phyloP scores from a whole-genome alignment of 2,329 filamentous ascomycete genomes.

The Penicillium digitatum region DNA sequence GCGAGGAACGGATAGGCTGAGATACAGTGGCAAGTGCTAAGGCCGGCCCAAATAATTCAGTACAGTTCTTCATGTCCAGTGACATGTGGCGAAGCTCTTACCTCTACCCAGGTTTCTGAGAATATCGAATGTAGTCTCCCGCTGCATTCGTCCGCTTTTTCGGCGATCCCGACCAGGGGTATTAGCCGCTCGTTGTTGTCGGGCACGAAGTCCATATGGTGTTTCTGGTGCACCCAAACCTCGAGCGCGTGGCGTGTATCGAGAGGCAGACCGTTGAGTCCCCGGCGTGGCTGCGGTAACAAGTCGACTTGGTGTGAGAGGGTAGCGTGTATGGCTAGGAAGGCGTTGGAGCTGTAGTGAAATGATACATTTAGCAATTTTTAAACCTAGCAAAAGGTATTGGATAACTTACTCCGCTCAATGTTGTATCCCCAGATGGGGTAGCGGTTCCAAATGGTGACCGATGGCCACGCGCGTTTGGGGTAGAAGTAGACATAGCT shows the following conservation, averaged over 20 bases:
- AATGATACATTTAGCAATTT: not conserved
- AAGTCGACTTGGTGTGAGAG: slow-evolving; percentile 37
- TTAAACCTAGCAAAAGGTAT: not conserved
- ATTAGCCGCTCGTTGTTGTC: slow-evolving; percentile 52
- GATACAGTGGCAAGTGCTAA: slow-evolving; percentile 50
- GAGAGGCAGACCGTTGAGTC: slow-evolving; percentile 31
- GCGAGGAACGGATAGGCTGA: slow-evolving; percentile 47
- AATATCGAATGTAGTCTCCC: slow-evolving; percentile 55
- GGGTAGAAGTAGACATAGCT: slow-evolving; percentile 28
- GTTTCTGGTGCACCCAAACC: slow-evolving; percentile 47
- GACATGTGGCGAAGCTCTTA: slow-evolving; percentile 19
- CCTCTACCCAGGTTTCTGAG: slow-evolving; percentile 52
- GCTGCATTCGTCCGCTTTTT: slow-evolving; percentile 48
- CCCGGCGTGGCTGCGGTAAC: slow-evolving; percentile 31
- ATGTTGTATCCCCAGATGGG: slow-evolving; percentile 28
- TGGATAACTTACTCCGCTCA: slow-evolving; percentile 23
- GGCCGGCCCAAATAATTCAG: not conserved
- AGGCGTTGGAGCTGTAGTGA: slow-evolving; percentile 33
- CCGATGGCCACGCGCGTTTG: slow-evolving; percentile 28
- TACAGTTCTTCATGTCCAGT: not conserved
- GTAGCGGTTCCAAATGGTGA: slow-evolving; percentile 24
- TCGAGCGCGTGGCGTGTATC: slow-evolving; percentile 35
- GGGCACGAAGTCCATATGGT: slow-evolving; percentile 53
- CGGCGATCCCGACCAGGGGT: slow-evolving; percentile 50
- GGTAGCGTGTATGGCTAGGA: slow-evolving; percentile 29